Base-by-base conservation (phyloP, 2,329 filamentous ascomycete species). In the Colletotrichum caudatum region DNA sequence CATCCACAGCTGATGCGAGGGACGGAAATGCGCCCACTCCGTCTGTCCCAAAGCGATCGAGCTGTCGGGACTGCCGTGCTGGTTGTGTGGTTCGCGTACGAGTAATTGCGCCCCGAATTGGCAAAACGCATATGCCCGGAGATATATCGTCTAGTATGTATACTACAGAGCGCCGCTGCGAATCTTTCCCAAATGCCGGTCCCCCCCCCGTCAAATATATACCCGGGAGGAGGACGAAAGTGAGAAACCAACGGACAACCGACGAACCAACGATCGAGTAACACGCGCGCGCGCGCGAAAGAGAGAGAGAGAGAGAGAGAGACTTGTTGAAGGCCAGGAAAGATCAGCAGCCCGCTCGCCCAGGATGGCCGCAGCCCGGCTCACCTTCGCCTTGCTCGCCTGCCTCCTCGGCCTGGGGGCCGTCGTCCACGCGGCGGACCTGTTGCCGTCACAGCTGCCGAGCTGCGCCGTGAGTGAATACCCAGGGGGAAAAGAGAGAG, bases 401-500 rank as follows among this genome's bases (percentile, higher is more conserved):
- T 71, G 65, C 60, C 44, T 69, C 1, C 54, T 71, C 1, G 65
- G 69, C 6, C 20, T 69, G 23, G 39, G 29, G 3, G 26, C 29
- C 20, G 20, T 41, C 12, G 65, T 69, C 1, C 23, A 46, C n/a
- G 59, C 46, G n/a, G 37, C 29, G n/a, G 65, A 60, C 11, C 12
- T 69, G 11, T 3, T 1, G 1, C 54, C 46, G 46, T 48, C 65
- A 64, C 35, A 59, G 39, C 8, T 71, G 3, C 65, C 69, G 5
- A 41, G 35, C 20, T 71, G 69, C 20, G 69, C 69, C 14, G 69
- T 71, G 58, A 71, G 65, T 51, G 26, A 5, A 51, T 5, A 12
- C 18, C 48, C 44, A 46, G 8, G n/a, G n/a, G n/a, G 18, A 44
- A n/a, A 8, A 20, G 20, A 2, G 2, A 3, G 41, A 6, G 39